Evolutionary conservation across 257 asterid genomes (phyloP), one percentile per base, ranked within the genome.

Genomic region (Salvia rosmarinus): DNA sequence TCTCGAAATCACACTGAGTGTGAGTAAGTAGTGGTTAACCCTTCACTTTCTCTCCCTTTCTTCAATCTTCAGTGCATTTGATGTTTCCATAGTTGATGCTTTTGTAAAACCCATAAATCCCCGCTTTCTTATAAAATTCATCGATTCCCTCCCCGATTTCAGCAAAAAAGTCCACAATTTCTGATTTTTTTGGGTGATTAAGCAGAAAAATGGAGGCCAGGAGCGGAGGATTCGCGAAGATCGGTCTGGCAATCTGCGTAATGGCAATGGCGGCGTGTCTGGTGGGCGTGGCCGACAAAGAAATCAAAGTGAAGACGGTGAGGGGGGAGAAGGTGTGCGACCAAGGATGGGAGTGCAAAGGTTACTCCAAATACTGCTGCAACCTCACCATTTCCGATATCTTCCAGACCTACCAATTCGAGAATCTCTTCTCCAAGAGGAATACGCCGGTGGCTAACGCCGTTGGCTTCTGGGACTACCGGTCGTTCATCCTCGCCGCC

Each of bases 311-410:
- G 85, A 89, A 86, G 78, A 87, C 57, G 43, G 90, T 80, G 64
- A 82, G 74, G 71, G 96, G 96, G 19, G 65, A 79, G 86, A 91
- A 77, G 72, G 80, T 81, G 64, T 91, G 98, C 67, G 74, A 55
- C 63, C 91, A 84, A 57, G 97, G 96, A 0, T 94, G 99, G 99
- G 99, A 94, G 68, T 94, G 99, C 63, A 56, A 54, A 1, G 77
- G 65, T 0, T 78, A 73, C 1, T 91, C 99, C 1, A 23, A 39
- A 9, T 83, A 56, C 81, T 94, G 99, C 62, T 94, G 99, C 78
- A 91, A 94, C 69, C 75, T 73, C 64, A 94, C 97, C 57, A 79
- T 94, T 58, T 80, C 96, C 14, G 97, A 89, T 70, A 64, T 72
- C 37, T 94, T 94, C 55, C 89, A 86, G 80, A 73, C 85, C 12